Evolutionary conservation across 495 filamentous ascomycete genomes (phyloP), one percentile per base, ranked within the genome.

Genomic region (Aspergillus sclerotiicarbonarius): DNA sequence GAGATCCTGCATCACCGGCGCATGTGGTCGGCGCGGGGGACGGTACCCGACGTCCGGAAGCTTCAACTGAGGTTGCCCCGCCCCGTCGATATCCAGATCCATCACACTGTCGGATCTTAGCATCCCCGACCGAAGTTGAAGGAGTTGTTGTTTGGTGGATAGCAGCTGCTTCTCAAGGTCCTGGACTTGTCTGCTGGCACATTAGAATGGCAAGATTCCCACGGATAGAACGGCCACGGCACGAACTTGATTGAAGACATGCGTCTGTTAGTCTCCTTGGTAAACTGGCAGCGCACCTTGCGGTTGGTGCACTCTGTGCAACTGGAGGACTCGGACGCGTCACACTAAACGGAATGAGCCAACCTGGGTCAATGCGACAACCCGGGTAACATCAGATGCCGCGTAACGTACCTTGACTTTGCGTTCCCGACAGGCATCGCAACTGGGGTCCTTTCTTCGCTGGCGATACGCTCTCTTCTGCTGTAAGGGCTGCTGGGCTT

Each of bases 181-280:
- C 73, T 98, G 94, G 3, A 97, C 91, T 78, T 97, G 94, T 71
- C 84, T 87, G 60, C 30, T 54, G 35, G 31, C 35, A 10, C 31
- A 64, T 70, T 47, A 72, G 62, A 56, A 62, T 47, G 32, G 51
- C 30, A 59, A 41, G 32, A 29, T 30, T 50, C 33, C 37, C 41
- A 52, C 29, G 51, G 50, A 51, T 37, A 55, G 45, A 56, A 41
- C 21, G 21, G 37, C 10, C 32, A 47, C 20, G 41, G 43, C 45
- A 76, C 81, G 62, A 72, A 87, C 85, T 98, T 98, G 71, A 98
- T 97, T 13, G 92, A 96, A 47, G 94, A 97, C 94, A 98, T 98
- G 60, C 94, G 85, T 48, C 95, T 85, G 72, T 98, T 98, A 19
- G 94, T 98, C 72, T 98, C 94, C 76, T 98, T 98, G 46, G 94